Evolutionary conservation across 2,329 filamentous ascomycete genomes (phyloP).

Genomic region (Alternaria arbusti): DNA sequence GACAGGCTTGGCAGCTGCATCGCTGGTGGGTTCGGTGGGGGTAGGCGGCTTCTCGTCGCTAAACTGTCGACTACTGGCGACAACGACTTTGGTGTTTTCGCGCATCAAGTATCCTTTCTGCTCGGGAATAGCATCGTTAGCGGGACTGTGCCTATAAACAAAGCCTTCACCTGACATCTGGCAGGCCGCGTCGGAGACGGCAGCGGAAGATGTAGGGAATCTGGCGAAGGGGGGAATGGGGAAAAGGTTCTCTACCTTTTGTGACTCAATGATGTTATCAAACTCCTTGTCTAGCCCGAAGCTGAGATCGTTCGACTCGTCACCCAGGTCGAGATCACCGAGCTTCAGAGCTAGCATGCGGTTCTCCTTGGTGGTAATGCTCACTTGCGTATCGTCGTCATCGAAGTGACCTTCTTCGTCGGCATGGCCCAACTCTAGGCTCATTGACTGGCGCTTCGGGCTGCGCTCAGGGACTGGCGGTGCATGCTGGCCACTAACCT

Average conservation of each 20-base stretch:
- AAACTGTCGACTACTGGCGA: slow-evolving; percentile 74
- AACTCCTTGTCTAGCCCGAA: slow-evolving; percentile 92
- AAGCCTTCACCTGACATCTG: slow-evolving; percentile 39
- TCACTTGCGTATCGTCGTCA: slow-evolving; percentile 40
- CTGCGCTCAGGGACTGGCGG: slow-evolving; percentile 49
- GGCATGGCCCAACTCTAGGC: slow-evolving; percentile 40
- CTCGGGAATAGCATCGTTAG: slow-evolving; percentile 60
- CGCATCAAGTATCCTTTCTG: slow-evolving; percentile 99
- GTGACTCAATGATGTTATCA: slow-evolving; percentile 90
- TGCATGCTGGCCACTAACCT: slow-evolving; percentile 78
- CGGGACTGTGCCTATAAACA: slow-evolving; percentile 39
- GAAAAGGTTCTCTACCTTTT: slow-evolving; percentile 79
- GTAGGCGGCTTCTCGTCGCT: slow-evolving; percentile 67
- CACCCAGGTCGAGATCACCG: slow-evolving; percentile 78
- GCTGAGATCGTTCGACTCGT: slow-evolving; percentile 72
- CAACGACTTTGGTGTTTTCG: slow-evolving; percentile 95
- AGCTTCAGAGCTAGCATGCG: slow-evolving; percentile 79
- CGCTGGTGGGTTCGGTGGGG: slow-evolving; percentile 44
- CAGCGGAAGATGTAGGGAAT: slow-evolving; percentile 36
- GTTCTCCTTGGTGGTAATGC: slow-evolving; percentile 40
- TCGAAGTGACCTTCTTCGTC: slow-evolving; percentile 44
- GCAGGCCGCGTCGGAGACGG: slow-evolving; percentile 23
- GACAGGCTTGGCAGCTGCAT: slow-evolving; percentile 66
- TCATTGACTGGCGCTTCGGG: slow-evolving; percentile 47
- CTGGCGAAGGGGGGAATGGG: slow-evolving; percentile 42